phyloP scores from a whole-genome alignment of 139 green algal genomes.

The Pycnococcus provasolii region DNA sequence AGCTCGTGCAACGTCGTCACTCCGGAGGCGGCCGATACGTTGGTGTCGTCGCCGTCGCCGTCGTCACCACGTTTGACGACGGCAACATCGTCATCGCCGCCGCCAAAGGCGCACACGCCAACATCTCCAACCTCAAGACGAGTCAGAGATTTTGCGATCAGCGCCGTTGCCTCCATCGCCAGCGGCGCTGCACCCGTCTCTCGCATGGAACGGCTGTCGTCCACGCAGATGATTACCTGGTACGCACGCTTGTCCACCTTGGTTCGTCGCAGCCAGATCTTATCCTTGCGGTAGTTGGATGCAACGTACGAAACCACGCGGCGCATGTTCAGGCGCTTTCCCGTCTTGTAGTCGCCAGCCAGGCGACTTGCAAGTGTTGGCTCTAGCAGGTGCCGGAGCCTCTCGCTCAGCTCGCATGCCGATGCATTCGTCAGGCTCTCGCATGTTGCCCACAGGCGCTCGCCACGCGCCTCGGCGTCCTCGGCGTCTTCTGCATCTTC shows the following conservation, averaged over 20 bases:
- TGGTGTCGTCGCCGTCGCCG: not conserved
- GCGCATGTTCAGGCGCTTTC: conserved; percentile 98
- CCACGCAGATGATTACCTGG: conserved; percentile 81
- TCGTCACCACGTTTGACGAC: not conserved
- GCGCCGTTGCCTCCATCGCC: conserved; percentile 77
- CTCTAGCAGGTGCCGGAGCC: conserved; percentile 90
- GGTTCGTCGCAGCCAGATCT: conserved; percentile 95
- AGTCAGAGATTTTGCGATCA: conserved; percentile 74
- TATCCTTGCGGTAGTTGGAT: conserved; percentile 88
- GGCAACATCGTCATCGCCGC: conserved; percentile 6
- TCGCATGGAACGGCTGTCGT: conserved; percentile 85
- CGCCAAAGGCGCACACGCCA: conserved; percentile 82
- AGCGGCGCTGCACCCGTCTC: conserved; percentile 74
- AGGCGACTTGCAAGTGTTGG: conserved; percentile 73
- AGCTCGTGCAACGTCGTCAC: conserved; percentile 69
- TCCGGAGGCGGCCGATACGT: conserved; percentile 25
- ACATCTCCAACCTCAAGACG: conserved; percentile 83
- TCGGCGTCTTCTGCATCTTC: not conserved
- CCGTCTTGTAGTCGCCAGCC: conserved; percentile 84
- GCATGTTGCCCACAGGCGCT: conserved; percentile 57
- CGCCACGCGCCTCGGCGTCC: conserved; percentile 23
- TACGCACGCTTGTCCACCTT: conserved; percentile 86
- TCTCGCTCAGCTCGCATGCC: conserved; percentile 79
- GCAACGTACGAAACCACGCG: conserved; percentile 97
- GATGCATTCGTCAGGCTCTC: conserved; percentile 64